Percentiles rank a stretch among this genome's conserved stretches.
phyloP scores from a whole-genome alignment of 2,329 filamentous ascomycete species.

The Neofusicoccum umdonicola region DNA sequence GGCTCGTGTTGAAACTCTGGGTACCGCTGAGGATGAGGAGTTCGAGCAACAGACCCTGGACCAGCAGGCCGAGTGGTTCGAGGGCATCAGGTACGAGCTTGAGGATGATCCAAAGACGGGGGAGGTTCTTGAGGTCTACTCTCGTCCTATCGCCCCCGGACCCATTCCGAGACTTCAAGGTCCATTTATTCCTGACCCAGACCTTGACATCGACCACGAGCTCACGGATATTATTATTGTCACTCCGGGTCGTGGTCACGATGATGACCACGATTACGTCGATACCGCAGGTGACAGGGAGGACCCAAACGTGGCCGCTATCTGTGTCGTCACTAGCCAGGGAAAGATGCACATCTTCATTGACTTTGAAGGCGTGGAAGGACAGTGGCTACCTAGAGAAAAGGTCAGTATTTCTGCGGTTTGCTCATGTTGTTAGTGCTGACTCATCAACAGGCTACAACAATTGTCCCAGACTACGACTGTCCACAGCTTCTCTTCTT shows the following conservation, averaged over 20 bases:
- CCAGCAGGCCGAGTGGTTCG: conserved; percentile 61
- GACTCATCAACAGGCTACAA: conserved; percentile 3
- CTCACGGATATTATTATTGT: conserved; percentile 61
- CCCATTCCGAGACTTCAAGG: conserved; percentile 61
- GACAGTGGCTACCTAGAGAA: conserved; percentile 58
- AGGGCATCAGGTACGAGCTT: conserved; percentile 44
- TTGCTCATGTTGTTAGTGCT: background rate
- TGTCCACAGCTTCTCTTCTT: conserved; percentile 31
- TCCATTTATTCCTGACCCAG: conserved; percentile 55
- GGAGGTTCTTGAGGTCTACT: conserved; percentile 53
- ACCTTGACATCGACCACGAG: conserved; percentile 53
- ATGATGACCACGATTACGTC: conserved; percentile 49
- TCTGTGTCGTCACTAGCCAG: conserved; percentile 57
- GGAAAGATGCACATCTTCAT: conserved; percentile 59
- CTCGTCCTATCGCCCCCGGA: conserved; percentile 53
- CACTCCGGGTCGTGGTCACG: conserved; percentile 31
- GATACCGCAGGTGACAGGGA: conserved; percentile 45
- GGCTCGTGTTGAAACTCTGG: conserved; percentile 38
- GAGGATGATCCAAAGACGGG: conserved; percentile 51
- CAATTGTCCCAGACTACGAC: conserved; percentile 25
- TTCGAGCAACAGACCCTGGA: conserved; percentile 40
- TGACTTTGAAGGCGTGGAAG: conserved; percentile 61
- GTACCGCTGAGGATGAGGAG: conserved; percentile 46
- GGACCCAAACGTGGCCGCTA: conserved; percentile 55
- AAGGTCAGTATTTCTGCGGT: conserved; percentile 23